These are phyloP conservation scores for Kwoniella pini DNA, from an alignment of 768 basidiomycete genomes.

Conservation along the genomic window DNA sequence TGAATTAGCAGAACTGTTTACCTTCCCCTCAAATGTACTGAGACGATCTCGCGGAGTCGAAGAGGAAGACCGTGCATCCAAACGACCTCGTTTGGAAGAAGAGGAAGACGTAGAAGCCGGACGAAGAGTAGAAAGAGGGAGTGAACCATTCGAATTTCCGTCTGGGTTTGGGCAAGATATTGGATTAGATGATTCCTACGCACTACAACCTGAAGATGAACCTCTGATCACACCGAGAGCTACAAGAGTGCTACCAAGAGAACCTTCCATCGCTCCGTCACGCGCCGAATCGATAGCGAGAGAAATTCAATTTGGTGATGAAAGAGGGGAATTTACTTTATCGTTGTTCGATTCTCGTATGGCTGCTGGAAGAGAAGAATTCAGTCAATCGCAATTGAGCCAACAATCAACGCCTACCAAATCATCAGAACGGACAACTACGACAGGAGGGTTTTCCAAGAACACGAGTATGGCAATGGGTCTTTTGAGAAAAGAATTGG, in stretches of 20 bases:
- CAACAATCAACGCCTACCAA: conserved; percentile 38
- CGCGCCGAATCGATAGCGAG: conserved; percentile 40
- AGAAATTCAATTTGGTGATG: conserved; percentile 59
- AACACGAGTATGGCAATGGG: conserved; percentile 49
- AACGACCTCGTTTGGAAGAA: conserved; percentile 60
- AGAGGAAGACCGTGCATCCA: conserved; percentile 51
- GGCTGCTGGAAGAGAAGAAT: conserved; percentile 19
- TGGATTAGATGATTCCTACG: conserved; percentile 62
- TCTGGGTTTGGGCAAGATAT: conserved; percentile 57
- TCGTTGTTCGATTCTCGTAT: conserved; percentile 59
- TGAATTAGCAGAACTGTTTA: conserved; percentile 79
- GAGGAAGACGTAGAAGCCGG: conserved; percentile 71
- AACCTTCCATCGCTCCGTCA: conserved; percentile 28
- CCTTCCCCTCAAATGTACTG: conserved; percentile 69
- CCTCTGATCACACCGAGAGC: conserved; percentile 16
- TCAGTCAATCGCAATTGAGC: conserved; percentile 21
- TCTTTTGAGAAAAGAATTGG: conserved; percentile 59
- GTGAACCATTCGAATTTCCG: conserved; percentile 59
- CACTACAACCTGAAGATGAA: conserved; percentile 16
- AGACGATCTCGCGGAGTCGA: conserved; percentile 62
- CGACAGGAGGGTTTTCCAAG: conserved; percentile 35
- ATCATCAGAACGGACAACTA: conserved; percentile 18
- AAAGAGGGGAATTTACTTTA: conserved; percentile 60
- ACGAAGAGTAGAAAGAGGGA: conserved; percentile 61
- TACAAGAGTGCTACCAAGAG: conserved; percentile 6